Evolutionary conservation across 148 eudicot species (phyloP).

Genomic region (Polygonum aviculare): DNA sequence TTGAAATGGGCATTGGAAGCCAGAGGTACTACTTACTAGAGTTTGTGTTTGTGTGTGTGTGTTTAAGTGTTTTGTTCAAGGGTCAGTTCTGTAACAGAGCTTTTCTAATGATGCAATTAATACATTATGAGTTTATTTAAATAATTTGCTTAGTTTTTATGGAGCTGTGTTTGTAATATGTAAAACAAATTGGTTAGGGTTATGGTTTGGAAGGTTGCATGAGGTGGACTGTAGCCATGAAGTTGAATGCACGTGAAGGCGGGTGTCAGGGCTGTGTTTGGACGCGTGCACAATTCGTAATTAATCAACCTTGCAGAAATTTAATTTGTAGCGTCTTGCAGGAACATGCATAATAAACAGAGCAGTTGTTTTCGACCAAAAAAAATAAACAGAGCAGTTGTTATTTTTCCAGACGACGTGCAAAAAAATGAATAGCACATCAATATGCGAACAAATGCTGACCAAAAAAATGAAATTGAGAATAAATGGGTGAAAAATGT

Average conservation of each 20-base stretch:
- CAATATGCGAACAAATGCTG: too few species aligned
- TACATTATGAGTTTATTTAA: not conserved
- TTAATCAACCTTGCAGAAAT: not conserved
- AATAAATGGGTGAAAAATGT: too few species aligned
- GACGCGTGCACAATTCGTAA: not conserved
- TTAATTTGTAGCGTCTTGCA: too few species aligned
- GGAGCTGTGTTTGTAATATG: not conserved
- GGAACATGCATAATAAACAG: too few species aligned
- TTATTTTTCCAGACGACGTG: too few species aligned
- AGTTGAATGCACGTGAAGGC: not conserved
- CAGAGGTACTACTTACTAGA: not conserved
- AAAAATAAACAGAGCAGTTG: too few species aligned
- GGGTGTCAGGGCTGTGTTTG: not conserved
- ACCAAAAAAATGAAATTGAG: too few species aligned
- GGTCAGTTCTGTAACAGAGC: not conserved
- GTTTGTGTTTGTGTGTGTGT: not conserved
- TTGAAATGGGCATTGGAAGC: constrained; percentile 2
- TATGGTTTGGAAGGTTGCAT: too few species aligned
- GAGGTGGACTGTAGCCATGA: too few species aligned
- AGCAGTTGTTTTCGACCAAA: too few species aligned
- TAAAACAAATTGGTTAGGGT: not conserved
- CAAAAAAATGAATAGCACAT: too few species aligned
- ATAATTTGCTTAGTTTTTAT: not conserved
- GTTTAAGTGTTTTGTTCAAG: not conserved
- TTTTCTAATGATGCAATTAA: not conserved